Conservation (phyloP, 495 filamentous ascomycete species). For the Physcia stellaris region DNA sequence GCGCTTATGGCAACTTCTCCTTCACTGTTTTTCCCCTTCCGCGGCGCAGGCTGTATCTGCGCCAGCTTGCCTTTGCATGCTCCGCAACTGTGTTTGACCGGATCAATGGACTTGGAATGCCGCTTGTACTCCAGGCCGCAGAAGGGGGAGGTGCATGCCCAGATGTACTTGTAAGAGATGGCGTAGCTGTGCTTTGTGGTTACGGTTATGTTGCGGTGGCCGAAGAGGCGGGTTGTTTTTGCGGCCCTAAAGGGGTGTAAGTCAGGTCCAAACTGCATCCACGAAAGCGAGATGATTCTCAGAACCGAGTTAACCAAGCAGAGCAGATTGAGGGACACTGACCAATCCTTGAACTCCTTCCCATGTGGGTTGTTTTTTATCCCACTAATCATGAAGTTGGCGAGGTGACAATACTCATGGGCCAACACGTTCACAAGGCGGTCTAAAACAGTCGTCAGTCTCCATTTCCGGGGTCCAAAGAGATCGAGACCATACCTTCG, state of each 20-base stretch:
- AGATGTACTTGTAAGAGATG: slow-evolving; percentile 82
- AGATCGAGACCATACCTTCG: slow-evolving; percentile 22
- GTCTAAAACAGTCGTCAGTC: slow-evolving; percentile 17
- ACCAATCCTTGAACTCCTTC: slow-evolving; percentile 68
- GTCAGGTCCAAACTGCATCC: no score
- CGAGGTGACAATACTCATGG: slow-evolving; percentile 92
- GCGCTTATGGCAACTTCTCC: slow-evolving; percentile 22
- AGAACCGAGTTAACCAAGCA: not conserved
- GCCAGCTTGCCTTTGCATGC: slow-evolving; percentile 49
- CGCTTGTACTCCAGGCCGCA: slow-evolving; percentile 59
- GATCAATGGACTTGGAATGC: slow-evolving; percentile 73
- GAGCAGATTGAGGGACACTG: not conserved
- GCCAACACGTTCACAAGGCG: slow-evolving; percentile 75
- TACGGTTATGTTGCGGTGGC: slow-evolving; percentile 47
- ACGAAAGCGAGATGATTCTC: not conserved
- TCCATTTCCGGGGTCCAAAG: not conserved
- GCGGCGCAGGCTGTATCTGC: slow-evolving; percentile 69
- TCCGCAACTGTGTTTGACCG: slow-evolving; percentile 51
- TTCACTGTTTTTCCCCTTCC: slow-evolving; percentile 23
- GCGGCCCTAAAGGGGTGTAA: slow-evolving; percentile 24
- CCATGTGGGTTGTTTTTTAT: slow-evolving; percentile 64
- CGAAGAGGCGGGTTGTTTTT: slow-evolving; percentile 32
- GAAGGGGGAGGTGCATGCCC: slow-evolving; percentile 57
- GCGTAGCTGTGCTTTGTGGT: slow-evolving; percentile 79
- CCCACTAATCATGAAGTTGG: slow-evolving; percentile 68